phyloP scores from a whole-genome alignment of 2,329 filamentous ascomycete genomes.

The Onygenales sp. region DNA sequence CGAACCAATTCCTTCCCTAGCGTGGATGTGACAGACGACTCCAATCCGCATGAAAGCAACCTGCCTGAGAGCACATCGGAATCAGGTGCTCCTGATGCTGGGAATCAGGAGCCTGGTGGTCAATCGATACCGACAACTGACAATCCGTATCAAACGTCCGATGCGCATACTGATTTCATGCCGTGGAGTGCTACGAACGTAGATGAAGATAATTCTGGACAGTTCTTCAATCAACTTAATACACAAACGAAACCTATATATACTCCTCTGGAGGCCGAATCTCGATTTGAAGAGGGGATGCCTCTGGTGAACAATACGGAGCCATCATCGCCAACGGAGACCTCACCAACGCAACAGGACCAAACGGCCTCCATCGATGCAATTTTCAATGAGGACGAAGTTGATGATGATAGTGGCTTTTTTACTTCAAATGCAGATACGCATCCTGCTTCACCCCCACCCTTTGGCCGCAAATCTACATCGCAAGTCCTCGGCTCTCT shows the following conservation, averaged over 20 bases:
- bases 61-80: background rate
- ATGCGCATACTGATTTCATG: constrained; percentile 1
- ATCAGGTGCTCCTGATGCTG: background rate
- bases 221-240: constrained; percentile 52
- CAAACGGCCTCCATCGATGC: constrained; percentile 17
- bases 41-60: background rate
- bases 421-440: constrained; percentile 17
- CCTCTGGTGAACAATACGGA: constrained; percentile 45
- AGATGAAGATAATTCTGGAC: constrained; percentile 41
- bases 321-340: constrained; percentile 15
- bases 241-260: constrained; percentile 31
- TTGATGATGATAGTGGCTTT: constrained; percentile 27
- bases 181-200: constrained; percentile 40
- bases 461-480: constrained; percentile 60
- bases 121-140: too few relatives aligned
- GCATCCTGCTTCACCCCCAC: constrained; percentile 13
- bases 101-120: background rate
- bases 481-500: constrained; percentile 53
- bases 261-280: constrained; percentile 36
- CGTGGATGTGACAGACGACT: background rate
- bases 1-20: constrained; percentile 13
- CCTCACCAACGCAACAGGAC: constrained; percentile 18
- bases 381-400: constrained; percentile 30
- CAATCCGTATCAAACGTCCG: background rate
- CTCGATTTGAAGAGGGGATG: constrained; percentile 60